Conservation (phyloP, 345 rosid species). For the Gossypium arboreum region DNA sequence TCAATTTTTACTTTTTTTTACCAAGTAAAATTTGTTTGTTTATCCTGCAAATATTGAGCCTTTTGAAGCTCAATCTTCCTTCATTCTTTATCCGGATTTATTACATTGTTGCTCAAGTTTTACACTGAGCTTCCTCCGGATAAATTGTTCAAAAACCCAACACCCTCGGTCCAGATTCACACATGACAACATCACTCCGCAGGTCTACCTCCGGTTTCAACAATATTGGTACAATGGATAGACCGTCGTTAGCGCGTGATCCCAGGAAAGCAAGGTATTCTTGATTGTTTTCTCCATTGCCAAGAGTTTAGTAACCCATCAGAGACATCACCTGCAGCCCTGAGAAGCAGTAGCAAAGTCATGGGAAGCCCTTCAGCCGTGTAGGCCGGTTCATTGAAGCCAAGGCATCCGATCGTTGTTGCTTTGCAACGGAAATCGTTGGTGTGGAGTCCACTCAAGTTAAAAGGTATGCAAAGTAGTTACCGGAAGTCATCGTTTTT, state of each 20-base stretch:
- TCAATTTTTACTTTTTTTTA: no score
- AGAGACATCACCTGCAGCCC: slow-evolving; percentile 51
- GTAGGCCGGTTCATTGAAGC: slow-evolving; percentile 73
- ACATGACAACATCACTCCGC: slow-evolving; percentile 54
- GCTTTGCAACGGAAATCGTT: slow-evolving; percentile 77
- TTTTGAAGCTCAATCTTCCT: no score
- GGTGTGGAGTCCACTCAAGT: slow-evolving; percentile 91
- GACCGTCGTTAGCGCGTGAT: slow-evolving; percentile 39
- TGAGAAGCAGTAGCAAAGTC: slow-evolving; percentile 61
- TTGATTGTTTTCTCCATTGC: slow-evolving; percentile 69
- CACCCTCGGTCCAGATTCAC: slow-evolving; percentile 31
- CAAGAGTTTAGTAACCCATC: slow-evolving; percentile 29
- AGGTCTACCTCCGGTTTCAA: slow-evolving; percentile 27
- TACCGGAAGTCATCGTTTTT: slow-evolving; percentile 36
- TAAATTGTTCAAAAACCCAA: no score
- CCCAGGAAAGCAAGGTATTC: slow-evolving; percentile 70
- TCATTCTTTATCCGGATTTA: no score
- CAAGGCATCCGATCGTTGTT: slow-evolving; percentile 75
- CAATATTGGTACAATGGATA: slow-evolving; percentile 24
- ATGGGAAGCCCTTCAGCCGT: slow-evolving; percentile 75
- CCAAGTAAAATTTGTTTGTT: no score
- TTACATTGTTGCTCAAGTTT: no score
- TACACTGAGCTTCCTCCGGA: no score
- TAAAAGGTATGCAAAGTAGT: slow-evolving; percentile 35
- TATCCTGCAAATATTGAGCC: no score